Evolutionary conservation across 768 basidiomycete genomes (phyloP).

Genomic region (Imleria badia): DNA sequence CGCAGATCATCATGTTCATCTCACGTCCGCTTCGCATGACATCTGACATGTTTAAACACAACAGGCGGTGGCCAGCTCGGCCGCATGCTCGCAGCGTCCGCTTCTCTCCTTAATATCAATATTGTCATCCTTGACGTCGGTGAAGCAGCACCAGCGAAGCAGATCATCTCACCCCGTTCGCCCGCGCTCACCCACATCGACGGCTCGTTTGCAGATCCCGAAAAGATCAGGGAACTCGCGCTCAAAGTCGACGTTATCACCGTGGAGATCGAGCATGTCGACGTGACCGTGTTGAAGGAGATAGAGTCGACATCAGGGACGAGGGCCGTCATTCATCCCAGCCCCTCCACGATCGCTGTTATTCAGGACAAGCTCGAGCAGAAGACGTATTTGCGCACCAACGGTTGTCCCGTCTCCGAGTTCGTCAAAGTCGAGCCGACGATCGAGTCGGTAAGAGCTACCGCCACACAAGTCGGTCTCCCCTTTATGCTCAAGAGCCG

Average conservation of each 20-base stretch:
- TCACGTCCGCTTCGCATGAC: background rate
- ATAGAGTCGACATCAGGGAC: slow-evolving; percentile 27
- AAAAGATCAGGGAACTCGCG: slow-evolving; percentile 78
- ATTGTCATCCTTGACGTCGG: slow-evolving; percentile 85
- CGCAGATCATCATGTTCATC: slow-evolving; percentile 7
- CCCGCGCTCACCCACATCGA: slow-evolving; percentile 66
- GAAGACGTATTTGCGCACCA: slow-evolving; percentile 54
- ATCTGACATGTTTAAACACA: slow-evolving; percentile 1
- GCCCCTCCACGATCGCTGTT: slow-evolving; percentile 73
- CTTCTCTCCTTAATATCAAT: slow-evolving; percentile 82
- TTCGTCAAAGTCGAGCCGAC: slow-evolving; percentile 62
- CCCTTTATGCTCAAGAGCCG: slow-evolving; percentile 96
- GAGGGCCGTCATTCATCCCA: slow-evolving; percentile 60
- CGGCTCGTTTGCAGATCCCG: slow-evolving; percentile 82
- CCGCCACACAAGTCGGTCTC: slow-evolving; percentile 62
- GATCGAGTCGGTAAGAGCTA: slow-evolving; percentile 49
- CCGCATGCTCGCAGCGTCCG: slow-evolving; percentile 92
- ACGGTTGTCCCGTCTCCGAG: slow-evolving; percentile 53
- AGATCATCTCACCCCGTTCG: slow-evolving; percentile 60
- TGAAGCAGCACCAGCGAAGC: slow-evolving; percentile 83
- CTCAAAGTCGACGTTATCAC: slow-evolving; percentile 83
- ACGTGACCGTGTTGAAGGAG: slow-evolving; percentile 67
- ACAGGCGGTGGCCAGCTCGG: slow-evolving; percentile 96
- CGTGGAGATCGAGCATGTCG: slow-evolving; percentile 96
- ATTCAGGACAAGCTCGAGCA: slow-evolving; percentile 81